Evolutionary conservation across 495 filamentous ascomycete species (phyloP), one percentile per base, ranked within the genome.

Genomic region (Aspergillus egyptiacus): DNA sequence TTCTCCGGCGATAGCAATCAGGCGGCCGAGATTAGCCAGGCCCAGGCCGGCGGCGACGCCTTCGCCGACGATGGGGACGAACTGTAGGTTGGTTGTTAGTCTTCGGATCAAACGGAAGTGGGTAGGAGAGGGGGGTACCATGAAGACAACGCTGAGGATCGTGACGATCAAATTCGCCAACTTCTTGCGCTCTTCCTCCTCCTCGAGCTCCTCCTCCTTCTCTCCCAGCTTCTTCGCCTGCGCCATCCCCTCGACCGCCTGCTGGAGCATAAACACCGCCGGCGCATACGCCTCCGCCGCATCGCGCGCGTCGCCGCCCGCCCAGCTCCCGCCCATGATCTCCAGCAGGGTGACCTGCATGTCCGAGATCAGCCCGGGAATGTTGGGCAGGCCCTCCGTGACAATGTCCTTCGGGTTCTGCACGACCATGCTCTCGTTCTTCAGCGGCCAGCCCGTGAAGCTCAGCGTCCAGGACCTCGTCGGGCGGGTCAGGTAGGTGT

Each of bases 151-250:
- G 8, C 42, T 27, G n/a, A 46, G 28, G 25, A 46, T 28, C 9
- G n/a, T 13, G 1, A 46, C 1, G 17, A 46, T 46, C 1, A 46
- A 11, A 32, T 33, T 46, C 28, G 32, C 36, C 36, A 18, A 19
- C 2, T 17, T 17, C 36, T 39, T 39, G 0, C 36, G 10, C 18
- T 33, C 24, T 27, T 46, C 18, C 42, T 46, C 28, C 11, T 31
- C 42, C 20, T 46, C 42, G 8, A 17, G 15, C 27, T 46, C 17
- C n/a, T 46, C 28, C 19, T 46, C 24, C 14, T 46, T 18, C 17
- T 32, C 42, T 5, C 42, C 42, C 4, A 46, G 6, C 42, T 46
- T 5, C 42, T 46, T 46, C n/a, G 30, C 42, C 42, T 46, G 27
- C 25, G 42, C 42, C 42, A 46, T 46, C 13, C 24, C 18, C 13